Percentiles rank a stretch among this genome's conserved stretches.
phyloP scores from a whole-genome alignment of 495 filamentous ascomycete species.

The Daldinia bambusicola region DNA sequence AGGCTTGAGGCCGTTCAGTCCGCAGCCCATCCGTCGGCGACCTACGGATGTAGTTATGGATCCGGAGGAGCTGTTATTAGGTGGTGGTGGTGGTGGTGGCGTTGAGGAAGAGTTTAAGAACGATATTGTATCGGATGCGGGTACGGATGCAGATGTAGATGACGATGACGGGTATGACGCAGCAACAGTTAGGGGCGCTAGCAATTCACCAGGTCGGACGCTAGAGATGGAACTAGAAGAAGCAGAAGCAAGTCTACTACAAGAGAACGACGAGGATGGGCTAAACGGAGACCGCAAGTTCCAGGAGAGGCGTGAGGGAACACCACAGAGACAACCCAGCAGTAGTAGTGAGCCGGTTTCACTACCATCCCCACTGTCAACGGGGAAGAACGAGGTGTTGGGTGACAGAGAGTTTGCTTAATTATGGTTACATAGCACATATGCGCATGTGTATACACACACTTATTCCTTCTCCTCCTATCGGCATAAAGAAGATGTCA shows the following conservation, averaged over 20 bases:
- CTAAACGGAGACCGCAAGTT: constrained; percentile 26
- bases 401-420: constrained; percentile 1
- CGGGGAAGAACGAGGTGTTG: constrained; percentile 1
- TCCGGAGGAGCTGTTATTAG: constrained; percentile 51
- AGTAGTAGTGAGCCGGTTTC: constrained; percentile 1
- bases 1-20: constrained; percentile 63
- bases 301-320: constrained; percentile 41
- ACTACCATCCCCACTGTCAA: neutral
- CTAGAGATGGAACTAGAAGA: constrained; percentile 18
- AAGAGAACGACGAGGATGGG: constrained; percentile 15
- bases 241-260: constrained; percentile 34
- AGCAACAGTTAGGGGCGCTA: constrained; percentile 36
- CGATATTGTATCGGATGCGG: constrained; percentile 12
- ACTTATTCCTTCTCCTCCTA: neutral
- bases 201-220: constrained; percentile 31
- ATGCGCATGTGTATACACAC: neutral
- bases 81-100: neutral
- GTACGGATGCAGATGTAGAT: constrained; percentile 20
- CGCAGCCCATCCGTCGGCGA: constrained; percentile 58
- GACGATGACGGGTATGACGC: constrained; percentile 37
- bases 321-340: constrained; percentile 7
- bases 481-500: neutral
- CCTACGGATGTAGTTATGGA: constrained; percentile 52
- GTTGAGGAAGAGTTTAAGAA: constrained; percentile 29
- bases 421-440: constrained; percentile 5